Base-by-base conservation (phyloP, 108 stramenopile species). In the Pseudonitzschia delicatissima region DNA sequence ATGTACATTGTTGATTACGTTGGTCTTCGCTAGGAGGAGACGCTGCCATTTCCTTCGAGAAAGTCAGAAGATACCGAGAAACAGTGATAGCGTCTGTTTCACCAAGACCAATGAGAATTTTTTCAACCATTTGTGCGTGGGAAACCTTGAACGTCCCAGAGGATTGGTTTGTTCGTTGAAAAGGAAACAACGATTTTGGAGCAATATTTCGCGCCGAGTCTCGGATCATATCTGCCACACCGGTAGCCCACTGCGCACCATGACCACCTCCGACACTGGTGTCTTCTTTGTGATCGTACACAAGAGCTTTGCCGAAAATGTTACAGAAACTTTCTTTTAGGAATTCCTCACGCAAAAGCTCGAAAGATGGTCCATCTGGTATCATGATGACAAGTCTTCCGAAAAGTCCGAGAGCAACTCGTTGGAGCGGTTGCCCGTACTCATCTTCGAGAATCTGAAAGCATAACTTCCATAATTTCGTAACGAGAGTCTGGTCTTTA, bases 11-110 rank as follows among this genome's bases (percentile, higher is more conserved):
- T 48, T 87, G 79, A 67, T 93, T 93, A 2, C 83, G 74, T 68
- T 96, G 94, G 60, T 96, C 94, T 81, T 96, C 94, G 35, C 74
- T 88, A 28, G 94, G 94, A 35, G 85, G 90, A 25, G 90, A 69
- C 37, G 78, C 49, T 29, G 87, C 86, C 65, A 96, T 68, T 48
- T 85, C 85, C 51, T 83, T 83, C 0, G 85, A 75, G 25, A 80
- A 73, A 29, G 57, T 60, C 3, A 96, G 71, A 29, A 96, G 64
- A 53, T 79, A 60, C 26, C 49, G 59, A 5, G 83, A 59, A 28
- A 81, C 51, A 6, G 51, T 62, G 4, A 48, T 34, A 8, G 70
- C 76, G 37, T 74, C 81, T 31, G 71, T 73, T 36, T 63, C 50
- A 9, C 71, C 68, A 23, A 96, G 68, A 5, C 76, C 72, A 17